Base-by-base conservation (phyloP, 169 alveolate genomes). In the Toxoplasma gondii region DNA sequence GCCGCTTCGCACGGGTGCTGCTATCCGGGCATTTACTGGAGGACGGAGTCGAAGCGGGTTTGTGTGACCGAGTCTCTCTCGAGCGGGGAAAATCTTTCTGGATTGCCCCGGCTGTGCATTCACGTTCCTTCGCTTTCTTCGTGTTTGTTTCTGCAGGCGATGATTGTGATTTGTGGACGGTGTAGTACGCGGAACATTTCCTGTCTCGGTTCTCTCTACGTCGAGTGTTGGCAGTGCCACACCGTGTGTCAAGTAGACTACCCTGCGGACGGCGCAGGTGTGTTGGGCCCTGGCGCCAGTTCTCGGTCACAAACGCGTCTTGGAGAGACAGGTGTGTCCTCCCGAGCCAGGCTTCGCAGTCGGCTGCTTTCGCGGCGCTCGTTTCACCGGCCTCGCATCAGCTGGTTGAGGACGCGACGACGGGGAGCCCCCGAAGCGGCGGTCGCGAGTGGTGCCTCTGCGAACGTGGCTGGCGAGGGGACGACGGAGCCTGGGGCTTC, bases 181-280 rank as follows among this genome's bases (percentile, higher is more conserved):
- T 91, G 94, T 54, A 70, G 82, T 45, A 80, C 94, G 49, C 88
- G 94, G 27, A 91, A 91, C 74, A 91, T 91, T 27, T 78, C 94
- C 53, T 39, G 58, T n/a, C 88, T 91, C 80, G 94, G 94, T 29
- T 91, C 88, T 22, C 31, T 82, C 74, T 70, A 54, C 78, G 88
- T 91, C 64, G 94, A 91, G 91, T 91, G 94, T 38, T 91, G 94
- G 94, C 84, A 36, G 36, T 91, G 94, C 91, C 94, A 36, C 82
- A 69, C 91, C 1, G 94, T 91, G 53, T 91, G 94, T 54, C 91
- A 91, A 43, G 94, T 91, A 41, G 91, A 91, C 58, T 91, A 91
- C 45, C 94, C 94, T 5, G 78, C 44, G 86, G 45, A 41, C 4
- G 34, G 74, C n/a, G 9, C 34, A 19, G 74, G 74, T 16, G n/a